Evolutionary conservation across 2,329 filamentous ascomycete genomes (phyloP), one percentile per base, ranked within the genome.

Genomic region (Fusarium albidum): DNA sequence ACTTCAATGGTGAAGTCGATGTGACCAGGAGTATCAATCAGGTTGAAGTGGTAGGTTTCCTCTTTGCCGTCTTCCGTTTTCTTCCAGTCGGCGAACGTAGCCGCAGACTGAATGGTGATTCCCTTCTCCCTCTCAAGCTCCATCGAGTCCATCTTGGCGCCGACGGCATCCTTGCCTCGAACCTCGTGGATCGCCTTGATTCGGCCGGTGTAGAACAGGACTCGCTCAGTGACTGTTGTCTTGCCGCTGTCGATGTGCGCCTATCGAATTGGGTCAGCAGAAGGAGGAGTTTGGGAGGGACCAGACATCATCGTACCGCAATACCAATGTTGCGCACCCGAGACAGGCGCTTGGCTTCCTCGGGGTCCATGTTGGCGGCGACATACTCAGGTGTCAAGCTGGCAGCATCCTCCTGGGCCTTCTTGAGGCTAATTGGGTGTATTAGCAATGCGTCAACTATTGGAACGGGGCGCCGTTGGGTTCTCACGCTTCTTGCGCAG

Each of bases 131-230:
- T 85, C 78, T 99, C 95, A 65, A 99, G 82, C 67, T 99, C 95
- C 95, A 99, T 99, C 21, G 93, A 97, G 80, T 99, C 95, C 95
- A 99, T 99, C 81, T 99, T 99, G 56, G 95, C 95, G 62, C 95
- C 95, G 33, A 97, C 92, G 29, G 90, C 86, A 82, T 99, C 95
- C 71, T 94, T 93, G 54, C 92, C 92, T 69, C 95, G 86, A 35
- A 99, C 95, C 77, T 99, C 95, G 79, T 99, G 95, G 69, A 99
- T 98, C 27, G 91, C 84, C 73, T 96, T 96, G 77, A 97, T 97
- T 71, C 95, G 89, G 63, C 95, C 95, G 49, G 95, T 98, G 76
- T 99, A 99, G 83, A 93, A 99, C 51, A 99, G 88, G 37, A 99
- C 92, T 74, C 95, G 90, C 78, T 99, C 95, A 50, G 93, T 98